Base-by-base conservation (phyloP, 441 rosid species). In the Codiaeum variegatum region DNA sequence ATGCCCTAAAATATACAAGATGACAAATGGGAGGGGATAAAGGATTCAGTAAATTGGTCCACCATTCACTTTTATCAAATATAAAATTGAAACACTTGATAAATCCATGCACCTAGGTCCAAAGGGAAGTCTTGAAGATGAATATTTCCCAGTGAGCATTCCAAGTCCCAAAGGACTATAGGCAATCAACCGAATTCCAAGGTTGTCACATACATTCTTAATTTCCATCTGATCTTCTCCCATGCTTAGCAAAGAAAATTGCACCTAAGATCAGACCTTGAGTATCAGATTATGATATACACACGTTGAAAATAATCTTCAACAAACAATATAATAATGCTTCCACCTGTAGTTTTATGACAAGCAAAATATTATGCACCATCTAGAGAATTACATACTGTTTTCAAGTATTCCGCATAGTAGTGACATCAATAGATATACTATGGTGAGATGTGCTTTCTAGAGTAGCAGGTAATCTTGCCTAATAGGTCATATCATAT, bases 81-180 rank as follows among this genome's bases (percentile, higher is more conserved):
- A 15, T 8, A 23, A 32, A 36, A 65, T 28, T 70, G 31, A 58
- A 24, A 64, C 70, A 54, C 31, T 3, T 11, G 24, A 67, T 8
- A 18, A 13, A 73, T 51, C 23, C 11, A 23, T 29, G 55, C 77
- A 94, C 96, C 98, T 91, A 23, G 96, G 98, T 54, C 98, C 98
- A n/a, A 56, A 19, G 0, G 96, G 98, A 69, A 91, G 93, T 15
- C 67, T 77, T 2, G 92, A 85, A 70, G 91, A 79, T 52, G 95
- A 73, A 76, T 94, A 91, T 83, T 94, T 90, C 62, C 97, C 98
- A 0, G 96, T 87, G 75, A 94, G 90, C 97, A 94, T 91, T 79
- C 98, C 98, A 28, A 94, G 85, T 72, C 96, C 98, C 1, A 94
- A 87, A 79, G 98, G 98, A 76, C 97, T 90, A 67, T 91, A 94